Base-by-base conservation (phyloP, 2,329 filamentous ascomycete genomes). In the Paramyrothecium roridum region DNA sequence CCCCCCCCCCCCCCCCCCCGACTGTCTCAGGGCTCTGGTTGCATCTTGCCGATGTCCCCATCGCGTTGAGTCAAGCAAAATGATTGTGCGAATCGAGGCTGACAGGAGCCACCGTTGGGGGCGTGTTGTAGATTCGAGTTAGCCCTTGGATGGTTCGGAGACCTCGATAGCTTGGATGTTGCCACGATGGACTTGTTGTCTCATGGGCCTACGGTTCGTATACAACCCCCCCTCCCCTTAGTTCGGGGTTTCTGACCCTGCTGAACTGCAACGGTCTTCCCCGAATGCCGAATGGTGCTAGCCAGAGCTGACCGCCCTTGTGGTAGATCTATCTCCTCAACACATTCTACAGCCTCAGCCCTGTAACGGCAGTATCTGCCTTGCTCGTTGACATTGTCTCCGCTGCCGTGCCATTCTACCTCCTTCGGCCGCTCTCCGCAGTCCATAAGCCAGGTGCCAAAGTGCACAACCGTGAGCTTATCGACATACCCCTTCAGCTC, bases 301-400 rank as follows among this genome's bases (percentile, higher is more conserved):
- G 65, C 61, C 21, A 37, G 20, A 30, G 26, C 26, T 30, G 26
- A 48, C 54, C 60, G n/a, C 61, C 53, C 17, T 3, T 20, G 20
- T 40, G 26, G 20, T 50, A 87, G 84, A 84, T 89, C 59, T 90
- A 89, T 67, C 85, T 97, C 47, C 79, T 96, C 26, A 79, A 80
- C 30, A 85, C 85, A 52, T 96, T 96, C 76, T 96, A 96, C 80
- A 73, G 79, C 37, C 80, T 96, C 61, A 81, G 82, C 23, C 76
- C 82, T 23, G 71, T 76, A 53, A 87, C 88, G 0, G 80, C 87
- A 20, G 65, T 85, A 30, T 75, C 82, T 43, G 84, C 84, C 37
- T 80, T 91, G 52, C 70, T 75, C 34, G 88, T 93, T 64, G 89
- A 93, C 63, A 75, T 89, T 52, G 64, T 87, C 56, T 84, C 90